phyloP scores from a whole-genome alignment of 208 protist species.

The Acanthamoeba lenticulata region DNA sequence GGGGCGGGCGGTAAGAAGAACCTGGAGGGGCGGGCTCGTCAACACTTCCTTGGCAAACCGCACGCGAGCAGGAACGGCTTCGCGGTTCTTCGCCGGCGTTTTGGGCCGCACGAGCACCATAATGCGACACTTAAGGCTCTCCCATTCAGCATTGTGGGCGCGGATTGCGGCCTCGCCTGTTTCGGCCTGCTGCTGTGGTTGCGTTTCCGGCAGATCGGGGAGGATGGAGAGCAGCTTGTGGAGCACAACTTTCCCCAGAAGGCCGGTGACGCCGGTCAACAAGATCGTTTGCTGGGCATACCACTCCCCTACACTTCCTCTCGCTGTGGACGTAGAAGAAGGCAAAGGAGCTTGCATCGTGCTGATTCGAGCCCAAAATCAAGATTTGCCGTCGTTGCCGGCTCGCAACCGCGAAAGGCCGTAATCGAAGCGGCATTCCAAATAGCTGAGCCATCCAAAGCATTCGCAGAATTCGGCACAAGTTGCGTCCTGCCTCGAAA shows the following conservation, averaged over 20 bases:
- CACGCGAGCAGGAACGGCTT: not conserved
- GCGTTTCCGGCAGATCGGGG: not conserved
- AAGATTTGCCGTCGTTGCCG: too few relatives aligned
- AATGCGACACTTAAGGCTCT: too few relatives aligned
- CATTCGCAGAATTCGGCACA: too few relatives aligned
- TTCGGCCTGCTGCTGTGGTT: not conserved
- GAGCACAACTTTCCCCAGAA: conserved; percentile 24
- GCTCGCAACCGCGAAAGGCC: too few relatives aligned
- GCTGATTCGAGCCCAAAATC: too few relatives aligned
- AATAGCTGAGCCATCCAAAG: too few relatives aligned
- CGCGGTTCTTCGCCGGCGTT: not conserved
- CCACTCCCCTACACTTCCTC: not conserved
- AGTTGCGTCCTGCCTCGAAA: too few relatives aligned
- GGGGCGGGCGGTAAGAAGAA: not conserved
- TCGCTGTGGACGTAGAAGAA: not conserved
- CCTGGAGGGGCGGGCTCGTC: conserved; percentile 3
- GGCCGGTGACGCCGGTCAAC: conserved; percentile 14
- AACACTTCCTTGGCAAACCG: not conserved
- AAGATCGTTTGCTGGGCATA: not conserved
- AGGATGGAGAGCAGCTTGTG: conserved; percentile 40
- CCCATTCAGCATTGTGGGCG: too few relatives aligned
- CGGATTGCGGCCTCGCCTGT: too few relatives aligned
- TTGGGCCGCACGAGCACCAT: conserved; percentile 26
- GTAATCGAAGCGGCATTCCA: too few relatives aligned
- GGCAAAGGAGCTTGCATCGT: not conserved